Evolutionary conservation across 495 filamentous ascomycete genomes (phyloP).

Genomic region (Parmelia sp.): DNA sequence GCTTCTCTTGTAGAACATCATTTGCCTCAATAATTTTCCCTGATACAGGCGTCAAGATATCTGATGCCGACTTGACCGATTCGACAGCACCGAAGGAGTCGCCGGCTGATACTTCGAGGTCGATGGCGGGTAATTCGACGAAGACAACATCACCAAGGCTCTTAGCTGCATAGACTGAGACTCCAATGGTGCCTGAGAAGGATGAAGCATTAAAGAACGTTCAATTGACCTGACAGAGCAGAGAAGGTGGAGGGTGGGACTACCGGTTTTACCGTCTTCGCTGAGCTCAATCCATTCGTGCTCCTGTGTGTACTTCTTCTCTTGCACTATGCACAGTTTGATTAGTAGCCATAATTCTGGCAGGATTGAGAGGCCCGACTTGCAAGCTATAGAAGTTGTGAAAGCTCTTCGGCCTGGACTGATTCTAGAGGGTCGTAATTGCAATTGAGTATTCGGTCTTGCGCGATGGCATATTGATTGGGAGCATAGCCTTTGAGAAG

Average conservation of each 20-base stretch:
- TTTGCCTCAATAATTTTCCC: conserved; percentile 72
- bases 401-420: conserved; percentile 12
- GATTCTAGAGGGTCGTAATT: background rate
- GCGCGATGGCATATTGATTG: background rate
- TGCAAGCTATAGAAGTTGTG: conserved; percentile 21
- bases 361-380: background rate
- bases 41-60: conserved; percentile 82
- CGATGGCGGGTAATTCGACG: conserved; percentile 75
- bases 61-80: conserved; percentile 94
- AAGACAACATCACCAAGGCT: conserved; percentile 93
- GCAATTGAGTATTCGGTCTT: conserved; percentile 12
- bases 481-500: background rate
- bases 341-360: conserved; percentile 6
- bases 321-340: conserved; percentile 33
- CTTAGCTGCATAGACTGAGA: conserved; percentile 83
- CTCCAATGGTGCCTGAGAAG: conserved; percentile 65
- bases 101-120: conserved; percentile 58
- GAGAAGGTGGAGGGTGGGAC: background rate
- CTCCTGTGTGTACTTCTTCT: conserved; percentile 91
- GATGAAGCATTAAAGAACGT: background rate
- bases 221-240: background rate
- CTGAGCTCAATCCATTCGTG: conserved; percentile 96
- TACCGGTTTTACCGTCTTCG: conserved; percentile 60
- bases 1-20: conserved; percentile 68
- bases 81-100: conserved; percentile 87